Evolutionary conservation across 2,329 filamentous ascomycete genomes (phyloP).

Genomic region (Pseudogymnoascus verrucosus): DNA sequence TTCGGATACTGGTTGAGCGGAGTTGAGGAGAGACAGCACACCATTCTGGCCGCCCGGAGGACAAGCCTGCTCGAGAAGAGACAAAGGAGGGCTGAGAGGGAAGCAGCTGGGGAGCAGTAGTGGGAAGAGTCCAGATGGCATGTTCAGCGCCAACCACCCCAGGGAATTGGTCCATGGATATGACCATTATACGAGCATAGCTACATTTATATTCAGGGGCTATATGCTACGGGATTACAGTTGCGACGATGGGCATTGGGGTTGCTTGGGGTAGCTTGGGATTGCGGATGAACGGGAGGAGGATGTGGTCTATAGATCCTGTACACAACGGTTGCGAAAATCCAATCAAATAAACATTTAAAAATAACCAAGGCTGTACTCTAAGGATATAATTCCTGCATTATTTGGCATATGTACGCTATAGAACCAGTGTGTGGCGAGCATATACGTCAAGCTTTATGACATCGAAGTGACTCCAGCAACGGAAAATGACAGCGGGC

Average conservation of each 20-base stretch:
- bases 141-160: not conserved
- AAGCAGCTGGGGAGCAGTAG: conserved; percentile 38
- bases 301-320: conserved; percentile 1
- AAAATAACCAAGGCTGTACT: not conserved
- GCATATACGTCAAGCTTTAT: not conserved
- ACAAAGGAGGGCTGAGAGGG: conserved; percentile 62
- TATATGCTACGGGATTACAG: not conserved
- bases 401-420: not conserved
- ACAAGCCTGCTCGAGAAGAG: conserved; percentile 81
- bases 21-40: conserved; percentile 75
- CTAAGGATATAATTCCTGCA: not conserved
- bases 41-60: conserved; percentile 70
- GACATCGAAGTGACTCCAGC: not conserved
- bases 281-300: not conserved
- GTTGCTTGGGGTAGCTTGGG: not conserved
- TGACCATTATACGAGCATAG: not conserved
- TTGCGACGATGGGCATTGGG: not conserved
- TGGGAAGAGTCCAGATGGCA: not conserved
- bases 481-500: not conserved
- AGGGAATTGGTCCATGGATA: not conserved
- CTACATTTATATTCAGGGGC: not conserved
- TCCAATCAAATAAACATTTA: conserved; percentile 7
- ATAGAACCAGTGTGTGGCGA: not conserved
- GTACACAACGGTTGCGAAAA: conserved; percentile 2
- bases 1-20: conserved; percentile 97